Percentiles rank a stretch among this genome's conserved stretches.
phyloP scores from a whole-genome alignment of 495 filamentous ascomycete genomes.

The Penicillium roqueforti region DNA sequence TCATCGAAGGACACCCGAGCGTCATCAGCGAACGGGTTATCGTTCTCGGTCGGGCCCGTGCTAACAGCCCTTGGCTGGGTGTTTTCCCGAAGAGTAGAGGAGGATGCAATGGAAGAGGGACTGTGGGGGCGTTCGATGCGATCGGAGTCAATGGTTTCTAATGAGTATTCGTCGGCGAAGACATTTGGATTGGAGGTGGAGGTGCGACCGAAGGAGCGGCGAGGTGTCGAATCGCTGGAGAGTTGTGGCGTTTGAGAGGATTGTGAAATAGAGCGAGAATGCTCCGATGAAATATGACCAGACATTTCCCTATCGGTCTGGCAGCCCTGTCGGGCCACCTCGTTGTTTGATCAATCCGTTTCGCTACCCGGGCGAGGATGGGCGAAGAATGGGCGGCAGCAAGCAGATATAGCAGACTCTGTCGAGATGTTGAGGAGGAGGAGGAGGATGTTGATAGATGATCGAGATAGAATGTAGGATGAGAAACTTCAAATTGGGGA shows the following conservation, averaged over 20 bases:
- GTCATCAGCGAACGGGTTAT: conserved; percentile 44
- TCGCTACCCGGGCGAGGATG: neutral
- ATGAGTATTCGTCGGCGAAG: conserved; percentile 51
- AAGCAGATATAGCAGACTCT: neutral
- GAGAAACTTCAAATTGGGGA: conserved; percentile 5
- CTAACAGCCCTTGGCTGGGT: conserved; percentile 25
- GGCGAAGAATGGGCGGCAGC: conserved; percentile 1
- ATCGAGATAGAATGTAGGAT: neutral
- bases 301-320: conserved; percentile 39
- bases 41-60: conserved; percentile 28
- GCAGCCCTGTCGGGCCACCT: conserved; percentile 46
- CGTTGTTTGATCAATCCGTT: conserved; percentile 29
- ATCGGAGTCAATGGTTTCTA: conserved; percentile 42
- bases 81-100: conserved; percentile 33
- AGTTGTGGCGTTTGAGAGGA: conserved; percentile 34
- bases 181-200: conserved; percentile 47
- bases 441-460: conserved; percentile 8
- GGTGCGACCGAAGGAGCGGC: conserved; percentile 34
- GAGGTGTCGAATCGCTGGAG: conserved; percentile 33
- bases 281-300: conserved; percentile 41
- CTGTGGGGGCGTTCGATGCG: conserved; percentile 32
- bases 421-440: conserved; percentile 2
- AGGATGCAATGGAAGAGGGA: conserved; percentile 35
- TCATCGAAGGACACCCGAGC: conserved; percentile 38
- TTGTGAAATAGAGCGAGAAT: conserved; percentile 39